Base-by-base conservation (phyloP, 164 flowering plant species). In the Kingdonia uniflora region DNA sequence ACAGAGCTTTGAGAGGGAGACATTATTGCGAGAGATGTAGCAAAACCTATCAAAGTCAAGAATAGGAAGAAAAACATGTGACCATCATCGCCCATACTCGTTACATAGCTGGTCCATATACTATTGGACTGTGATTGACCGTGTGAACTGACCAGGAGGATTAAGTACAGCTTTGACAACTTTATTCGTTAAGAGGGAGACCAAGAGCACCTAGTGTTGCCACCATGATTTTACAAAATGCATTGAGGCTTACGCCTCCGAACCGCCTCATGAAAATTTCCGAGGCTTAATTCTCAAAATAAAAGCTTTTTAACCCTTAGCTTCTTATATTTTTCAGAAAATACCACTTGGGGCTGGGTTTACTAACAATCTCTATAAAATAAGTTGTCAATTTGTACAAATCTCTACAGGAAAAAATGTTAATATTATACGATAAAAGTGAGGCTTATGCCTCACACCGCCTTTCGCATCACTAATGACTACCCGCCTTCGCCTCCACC, bases 211-310 rank as follows among this genome's bases (percentile, higher is more conserved):
- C 53, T 12, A 68, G 52, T 19, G 54, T 51, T 1, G 68, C 65
- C 0, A 64, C 65, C 35, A 68, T 58, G 54, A 63, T 51, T 2
- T n/a, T n/a, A n/a, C n/a, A n/a, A n/a, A n/a, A n/a, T n/a, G n/a
- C n/a, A n/a, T n/a, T n/a, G n/a, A n/a, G n/a, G n/a, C n/a, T n/a
- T n/a, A n/a, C n/a, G n/a, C n/a, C n/a, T n/a, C n/a, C n/a, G n/a
- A n/a, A n/a, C n/a, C n/a, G n/a, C n/a, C n/a, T n/a, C n/a, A n/a
- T n/a, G n/a, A n/a, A n/a, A n/a, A n/a, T n/a, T n/a, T n/a, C n/a
- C n/a, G n/a, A n/a, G n/a, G n/a, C n/a, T n/a, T n/a, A n/a, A n/a
- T n/a, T n/a, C n/a, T n/a, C n/a, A n/a, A n/a, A n/a, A n/a, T n/a
- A n/a, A n/a, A n/a, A n/a, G n/a, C n/a, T n/a, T n/a, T n/a, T n/a